Evolutionary conservation across 139 green algal genomes (phyloP), one percentile per base, ranked within the genome.

Genomic region (Coelastrella sp.): DNA sequence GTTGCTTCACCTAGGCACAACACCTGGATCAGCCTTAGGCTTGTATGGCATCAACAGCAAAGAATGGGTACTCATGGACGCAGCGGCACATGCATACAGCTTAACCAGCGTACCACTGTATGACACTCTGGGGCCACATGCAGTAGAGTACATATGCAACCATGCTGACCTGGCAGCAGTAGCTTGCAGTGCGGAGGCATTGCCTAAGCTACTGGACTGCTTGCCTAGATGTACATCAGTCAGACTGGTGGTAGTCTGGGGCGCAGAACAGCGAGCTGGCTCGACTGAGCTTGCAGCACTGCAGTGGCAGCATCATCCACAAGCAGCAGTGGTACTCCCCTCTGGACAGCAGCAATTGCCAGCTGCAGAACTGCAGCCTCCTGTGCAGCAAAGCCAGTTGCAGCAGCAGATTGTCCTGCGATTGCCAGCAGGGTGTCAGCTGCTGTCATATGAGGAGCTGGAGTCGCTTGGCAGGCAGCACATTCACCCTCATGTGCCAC

Each of bases 71-170:
- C 87, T 99, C 57, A 90, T 97, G 58, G 98, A 99, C 89, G 90
- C 91, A 7, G 98, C 97, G 7, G 94, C 95, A 66, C 94, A 98
- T 87, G 95, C 98, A 3, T 99, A 99, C 94, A 93, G 91, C 83
- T 96, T 99, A 91, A 93, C 96, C 4, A 94, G 95, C 20, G 98
- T 99, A 56, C 98, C 98, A 22, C 94, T 99, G 81, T 99, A 99
- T 92, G 98, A 99, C 93, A 99, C 98, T 0, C 91, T 99, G 75
- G 98, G 98, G 0, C 96, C 97, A 2, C 97, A 99, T 89, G 93
- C 95, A 4, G 98, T 99, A 59, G 88, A 97, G 88, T 99, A 98
- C 94, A 99, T 99, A 85, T 95, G 92, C 90, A 97, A 97, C 89
- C 98, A 99, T 90, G 97, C 97, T 10, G 97, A 99, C 93, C 91